Base-by-base conservation (phyloP, 257 asterid genomes). In the Haberlea rhodopensis region DNA sequence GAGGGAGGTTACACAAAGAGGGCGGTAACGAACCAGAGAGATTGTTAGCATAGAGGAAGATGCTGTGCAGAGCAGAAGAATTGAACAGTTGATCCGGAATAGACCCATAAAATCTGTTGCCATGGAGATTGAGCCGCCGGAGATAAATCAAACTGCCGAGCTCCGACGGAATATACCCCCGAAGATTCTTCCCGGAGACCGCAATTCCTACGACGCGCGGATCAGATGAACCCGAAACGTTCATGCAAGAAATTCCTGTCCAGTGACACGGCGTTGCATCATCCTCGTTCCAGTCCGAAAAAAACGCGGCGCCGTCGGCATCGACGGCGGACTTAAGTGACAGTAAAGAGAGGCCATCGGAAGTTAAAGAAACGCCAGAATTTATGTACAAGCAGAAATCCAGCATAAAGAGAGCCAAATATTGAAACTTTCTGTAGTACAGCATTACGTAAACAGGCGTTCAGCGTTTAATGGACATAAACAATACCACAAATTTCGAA, bases 121-220 rank as follows among this genome's bases (percentile, higher is more conserved):
- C 97, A 43, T 92, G 97, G 26, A 92, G 79, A 52, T 92, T 92
- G 3, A 92, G 84, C 1, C 95, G 94, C 63, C 99, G 91, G 80
- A 92, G 97, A 62, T 85, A 87, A 19, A 75, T 54, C 56, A 92
- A 66, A 45, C 69, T 75, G 25, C 99, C 99, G 0, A 89, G 80
- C 91, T 92, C 99, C 51, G 97, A 92, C 55, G 99, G 97, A 20
- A 92, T 84, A 53, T 92, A 89, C 23, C 97, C 95, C 51, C 76
- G 77, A 74, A 92, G 89, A 76, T 77, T 85, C 84, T 71, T 81
- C 7, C 83, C 89, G 64, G 90, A 79, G 5, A 86, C 25, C 19
- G 96, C 69, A 4, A 90, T 61, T 0, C 96, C 97, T 37, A 89
- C 94, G 21, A 92, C 97, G 1, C 99, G 88, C 1, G 84, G 91